Percentiles rank a stretch among this genome's conserved stretches.
phyloP scores from a whole-genome alignment of 1,284 basidiomycete genomes.

The Gastroboletus turbinatus region DNA sequence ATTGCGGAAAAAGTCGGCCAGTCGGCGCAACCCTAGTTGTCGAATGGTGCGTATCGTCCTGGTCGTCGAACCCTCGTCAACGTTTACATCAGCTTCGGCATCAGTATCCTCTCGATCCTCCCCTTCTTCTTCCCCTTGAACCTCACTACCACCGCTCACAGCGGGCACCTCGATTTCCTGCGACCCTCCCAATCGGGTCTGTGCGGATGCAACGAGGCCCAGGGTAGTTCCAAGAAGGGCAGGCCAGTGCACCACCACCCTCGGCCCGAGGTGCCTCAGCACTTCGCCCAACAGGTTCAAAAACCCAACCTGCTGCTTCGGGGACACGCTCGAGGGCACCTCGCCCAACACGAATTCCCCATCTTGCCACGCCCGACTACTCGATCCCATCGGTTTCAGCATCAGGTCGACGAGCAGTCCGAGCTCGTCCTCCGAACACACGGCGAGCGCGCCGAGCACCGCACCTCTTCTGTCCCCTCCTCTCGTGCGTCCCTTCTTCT shows the following conservation, averaged over 20 bases:
- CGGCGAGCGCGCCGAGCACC: conserved; percentile 72
- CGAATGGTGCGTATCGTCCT: conserved; percentile 65
- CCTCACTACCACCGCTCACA: conserved; percentile 25
- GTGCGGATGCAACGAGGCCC: conserved; percentile 64
- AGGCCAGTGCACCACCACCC: conserved; percentile 71
- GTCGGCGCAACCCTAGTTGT: conserved; percentile 82
- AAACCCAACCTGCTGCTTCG: conserved; percentile 83
- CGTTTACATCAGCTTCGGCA: conserved; percentile 32
- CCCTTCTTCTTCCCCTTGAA: conserved; percentile 39
- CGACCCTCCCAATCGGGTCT: conserved; percentile 39
- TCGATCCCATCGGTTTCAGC: conserved; percentile 71
- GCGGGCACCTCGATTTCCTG: conserved; percentile 14
- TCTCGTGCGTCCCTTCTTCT: conserved; percentile 70
- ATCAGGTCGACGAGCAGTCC: conserved; percentile 84
- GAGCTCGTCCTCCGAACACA: conserved; percentile 76
- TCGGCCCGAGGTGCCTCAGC: conserved; percentile 75
- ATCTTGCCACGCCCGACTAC: conserved; percentile 26
- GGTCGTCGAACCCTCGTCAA: conserved; percentile 37
- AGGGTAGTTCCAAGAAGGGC: conserved; percentile 68
- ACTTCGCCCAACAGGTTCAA: conserved; percentile 84
- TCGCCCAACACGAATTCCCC: conserved; percentile 30
- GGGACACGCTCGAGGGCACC: conserved; percentile 41
- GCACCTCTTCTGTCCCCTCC: conserved; percentile 77
- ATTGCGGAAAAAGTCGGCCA: conserved; percentile 85
- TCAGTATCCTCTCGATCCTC: conserved; percentile 35